Evolutionary conservation across 257 asterid genomes (phyloP).

Genomic region (Thymus quinquecostatus): DNA sequence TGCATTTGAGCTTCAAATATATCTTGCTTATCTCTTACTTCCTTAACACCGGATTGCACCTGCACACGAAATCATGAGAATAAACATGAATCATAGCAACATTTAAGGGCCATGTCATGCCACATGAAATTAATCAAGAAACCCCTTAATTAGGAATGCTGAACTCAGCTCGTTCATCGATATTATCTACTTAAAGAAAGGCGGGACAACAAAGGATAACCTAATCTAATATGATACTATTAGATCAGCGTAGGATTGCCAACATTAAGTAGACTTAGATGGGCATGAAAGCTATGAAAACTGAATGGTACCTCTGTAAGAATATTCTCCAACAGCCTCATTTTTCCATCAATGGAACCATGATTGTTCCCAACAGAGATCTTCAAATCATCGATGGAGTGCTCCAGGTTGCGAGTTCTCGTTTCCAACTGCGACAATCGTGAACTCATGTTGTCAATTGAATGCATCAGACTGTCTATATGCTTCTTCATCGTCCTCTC

Average conservation of each 20-base stretch:
- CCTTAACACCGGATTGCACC: constrained; percentile 76
- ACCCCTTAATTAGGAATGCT: not conserved
- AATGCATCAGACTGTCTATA: constrained; percentile 74
- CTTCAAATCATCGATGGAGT: constrained; percentile 82
- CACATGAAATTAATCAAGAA: constrained; percentile 9
- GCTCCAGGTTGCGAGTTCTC: constrained; percentile 72
- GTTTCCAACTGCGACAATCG: constrained; percentile 85
- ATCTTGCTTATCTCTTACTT: constrained; percentile 81
- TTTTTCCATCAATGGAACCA: constrained; percentile 76
- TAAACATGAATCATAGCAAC: constrained; percentile 18
- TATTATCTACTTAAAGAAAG: not conserved
- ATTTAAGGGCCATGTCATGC: not conserved
- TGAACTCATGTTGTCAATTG: constrained; percentile 79
- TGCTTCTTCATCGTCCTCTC: constrained; percentile 80
- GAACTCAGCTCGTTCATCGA: constrained; percentile 15
- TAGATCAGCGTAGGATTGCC: too few species aligned
- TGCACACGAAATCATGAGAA: constrained; percentile 39
- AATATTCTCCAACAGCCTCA: constrained; percentile 80
- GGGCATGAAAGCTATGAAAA: constrained; percentile 3
- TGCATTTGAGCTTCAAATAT: constrained; percentile 68
- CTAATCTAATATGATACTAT: too few species aligned
- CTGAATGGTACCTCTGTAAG: constrained; percentile 66
- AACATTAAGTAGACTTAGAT: not conserved
- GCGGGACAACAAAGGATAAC: not conserved
- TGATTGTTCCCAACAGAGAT: constrained; percentile 64